Evolutionary conservation across 345 rosid species (phyloP), one percentile per base, ranked within the genome.

Genomic region (Sisymbrium altissimum): DNA sequence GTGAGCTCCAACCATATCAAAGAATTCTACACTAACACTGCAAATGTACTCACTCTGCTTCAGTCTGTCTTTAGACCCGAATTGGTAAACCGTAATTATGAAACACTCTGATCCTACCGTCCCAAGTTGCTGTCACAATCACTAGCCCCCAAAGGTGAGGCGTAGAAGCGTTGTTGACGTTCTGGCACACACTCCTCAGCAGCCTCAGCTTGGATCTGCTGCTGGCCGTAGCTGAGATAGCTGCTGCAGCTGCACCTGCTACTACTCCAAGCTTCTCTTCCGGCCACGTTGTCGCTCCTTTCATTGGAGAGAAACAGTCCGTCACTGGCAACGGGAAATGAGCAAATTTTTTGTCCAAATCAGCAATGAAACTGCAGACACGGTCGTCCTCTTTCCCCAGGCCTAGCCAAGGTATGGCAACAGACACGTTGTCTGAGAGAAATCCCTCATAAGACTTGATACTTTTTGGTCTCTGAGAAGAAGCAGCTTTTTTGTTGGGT

Each of bases 61-160:
- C 29, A 9, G 48, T 49, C 27, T 59, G 11, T 9, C 14, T 14
- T 83, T 79, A 86, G 32, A 81, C 70, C 35, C 86, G 87, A 70
- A 83, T 74, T 13, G 97, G 97, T 64, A 91, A 81, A 29, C 97
- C 97, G 32, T 86, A 87, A 73, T 89, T 91, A 63, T 85, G 95
- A 66, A 84, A 91, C 0, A 88, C 84, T 74, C 91, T 78, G 64
- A 91, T 87, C 71, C 85, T 75, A 54, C 97, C 97, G 50, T 91
- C 97, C 88, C 85, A 86, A 15, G 91, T 87, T 4, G 93, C 95
- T 6, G 93, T 84, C 11, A 87, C 95, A 18, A 89, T 80, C 21
- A 89, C 93, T 32, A 72, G 78, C 7, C 81, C 81, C 81, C 81
- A 72, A 7, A 83, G 35, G 67, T 78, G 81, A 45, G 92, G 83